Evolutionary conservation across 202 grass and related monocot genomes (phyloP).

Genomic region (Bolboschoenoplectus hybrid): DNA sequence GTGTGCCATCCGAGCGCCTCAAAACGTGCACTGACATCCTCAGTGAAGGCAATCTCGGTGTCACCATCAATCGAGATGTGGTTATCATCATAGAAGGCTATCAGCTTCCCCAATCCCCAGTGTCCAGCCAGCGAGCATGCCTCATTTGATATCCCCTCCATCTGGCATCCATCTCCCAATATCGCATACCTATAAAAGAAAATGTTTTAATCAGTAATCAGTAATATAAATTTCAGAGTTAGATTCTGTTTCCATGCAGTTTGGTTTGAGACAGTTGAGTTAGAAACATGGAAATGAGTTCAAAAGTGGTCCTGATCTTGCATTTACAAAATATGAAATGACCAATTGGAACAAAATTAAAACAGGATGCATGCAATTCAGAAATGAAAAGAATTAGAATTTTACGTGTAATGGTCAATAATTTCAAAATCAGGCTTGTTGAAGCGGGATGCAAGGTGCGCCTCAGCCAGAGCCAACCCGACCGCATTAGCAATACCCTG

Average conservation of each 20-base stretch:
- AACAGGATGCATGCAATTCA: neutral
- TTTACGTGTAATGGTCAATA: conserved; percentile 84
- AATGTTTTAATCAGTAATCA: neutral
- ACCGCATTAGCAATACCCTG: conserved; percentile 85
- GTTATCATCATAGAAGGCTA: conserved; percentile 86
- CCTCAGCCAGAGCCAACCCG: conserved; percentile 77
- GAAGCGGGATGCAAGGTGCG: conserved; percentile 79
- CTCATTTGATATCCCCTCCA: conserved; percentile 86
- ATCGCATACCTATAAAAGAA: conserved; percentile 55
- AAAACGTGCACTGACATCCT: conserved; percentile 72
- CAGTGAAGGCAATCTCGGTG: conserved; percentile 85
- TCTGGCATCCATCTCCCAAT: conserved; percentile 81
- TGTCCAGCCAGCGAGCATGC: conserved; percentile 71
- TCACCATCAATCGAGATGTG: conserved; percentile 93
- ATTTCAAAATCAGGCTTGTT: conserved; percentile 84
- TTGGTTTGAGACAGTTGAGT: neutral
- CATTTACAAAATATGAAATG: neutral
- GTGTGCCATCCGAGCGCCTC: conserved; percentile 90
- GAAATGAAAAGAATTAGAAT: neutral
- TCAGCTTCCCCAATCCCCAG: conserved; percentile 89
- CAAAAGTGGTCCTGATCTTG: neutral
- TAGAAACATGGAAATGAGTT: neutral
- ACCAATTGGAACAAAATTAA: neutral
- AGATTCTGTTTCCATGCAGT: conserved; percentile 20
- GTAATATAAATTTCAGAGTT: neutral